A percentile compares a stretch with the other conserved stretches of the same genome.
Conservation (phyloP, 2,329 filamentous ascomycete species). For the Penicillium aurantiogriseum region DNA sequence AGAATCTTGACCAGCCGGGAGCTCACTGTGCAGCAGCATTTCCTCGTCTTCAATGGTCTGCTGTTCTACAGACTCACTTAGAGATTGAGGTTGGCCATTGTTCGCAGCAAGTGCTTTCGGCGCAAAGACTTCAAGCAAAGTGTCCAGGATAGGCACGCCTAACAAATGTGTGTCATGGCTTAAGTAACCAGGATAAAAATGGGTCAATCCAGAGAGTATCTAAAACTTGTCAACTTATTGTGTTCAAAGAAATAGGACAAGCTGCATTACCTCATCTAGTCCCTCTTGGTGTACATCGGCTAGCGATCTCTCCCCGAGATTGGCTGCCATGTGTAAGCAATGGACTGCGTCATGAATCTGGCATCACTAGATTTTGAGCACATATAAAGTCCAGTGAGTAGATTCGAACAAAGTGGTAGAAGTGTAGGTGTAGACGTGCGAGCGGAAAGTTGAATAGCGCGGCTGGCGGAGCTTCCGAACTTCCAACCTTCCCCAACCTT, state of each 20-base stretch:
- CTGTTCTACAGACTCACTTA: not conserved
- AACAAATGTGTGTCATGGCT: constrained; percentile 30
- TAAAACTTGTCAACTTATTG: not conserved
- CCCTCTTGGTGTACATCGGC: constrained; percentile 50
- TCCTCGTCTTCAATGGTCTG: constrained; percentile 12
- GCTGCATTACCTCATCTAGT: constrained; percentile 49
- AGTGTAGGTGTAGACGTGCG: not conserved
- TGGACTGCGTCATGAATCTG: constrained; percentile 31
- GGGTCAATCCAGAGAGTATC: constrained; percentile 33
- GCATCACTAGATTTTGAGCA: constrained; percentile 47
- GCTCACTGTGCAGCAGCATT: constrained; percentile 14
- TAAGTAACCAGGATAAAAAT: constrained; percentile 24
- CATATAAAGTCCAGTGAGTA: not conserved
- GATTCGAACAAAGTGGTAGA: not conserved
- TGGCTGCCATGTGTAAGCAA: constrained; percentile 37
- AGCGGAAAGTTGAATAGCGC: not conserved
- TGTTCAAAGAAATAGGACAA: not conserved
- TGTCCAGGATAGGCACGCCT: constrained; percentile 50
- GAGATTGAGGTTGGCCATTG: constrained; percentile 1
- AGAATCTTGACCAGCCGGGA: not conserved
- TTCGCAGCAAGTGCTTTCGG: constrained; percentile 14
- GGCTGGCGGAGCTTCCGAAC: constrained; percentile 7
- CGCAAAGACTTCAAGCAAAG: constrained; percentile 40
- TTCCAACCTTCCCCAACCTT: not conserved
- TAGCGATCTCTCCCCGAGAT: constrained; percentile 55